These are phyloP conservation scores for Colletotrichum horii DNA, from an alignment of 2,329 filamentous ascomycete species.

Conservation along the genomic window DNA sequence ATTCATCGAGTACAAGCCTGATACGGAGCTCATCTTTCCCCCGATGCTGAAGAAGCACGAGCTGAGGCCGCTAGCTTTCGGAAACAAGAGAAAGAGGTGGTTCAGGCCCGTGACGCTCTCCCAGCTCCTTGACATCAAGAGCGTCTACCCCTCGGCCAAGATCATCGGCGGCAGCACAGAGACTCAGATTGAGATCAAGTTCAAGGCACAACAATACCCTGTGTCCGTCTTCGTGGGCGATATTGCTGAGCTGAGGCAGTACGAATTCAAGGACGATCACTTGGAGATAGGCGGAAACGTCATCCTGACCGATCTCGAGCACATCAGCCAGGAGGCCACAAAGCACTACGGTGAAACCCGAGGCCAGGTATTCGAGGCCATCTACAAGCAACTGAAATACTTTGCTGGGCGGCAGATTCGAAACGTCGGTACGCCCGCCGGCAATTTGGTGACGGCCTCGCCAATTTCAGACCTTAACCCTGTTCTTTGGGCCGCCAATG, in stretches of 20 bases:
- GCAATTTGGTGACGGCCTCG: slow-evolving; percentile 91
- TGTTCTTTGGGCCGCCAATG: slow-evolving; percentile 86
- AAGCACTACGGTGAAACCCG: slow-evolving; percentile 74
- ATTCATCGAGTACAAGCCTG: slow-evolving; percentile 92
- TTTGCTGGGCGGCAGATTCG: slow-evolving; percentile 96
- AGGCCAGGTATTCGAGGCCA: slow-evolving; percentile 85
- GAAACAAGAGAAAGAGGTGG: slow-evolving; percentile 95
- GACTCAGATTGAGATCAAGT: slow-evolving; percentile 98
- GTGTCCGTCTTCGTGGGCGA: slow-evolving; percentile 93
- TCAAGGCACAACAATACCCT: slow-evolving; percentile 91
- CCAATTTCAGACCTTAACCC: slow-evolving; percentile 97
- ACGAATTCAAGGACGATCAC: slow-evolving; percentile 77
- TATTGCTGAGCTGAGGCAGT: slow-evolving; percentile 86
- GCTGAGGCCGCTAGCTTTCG: slow-evolving; percentile 82
- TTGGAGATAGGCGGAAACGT: slow-evolving; percentile 96
- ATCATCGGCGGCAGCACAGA: slow-evolving; percentile 96
- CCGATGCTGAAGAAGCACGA: slow-evolving; percentile 83
- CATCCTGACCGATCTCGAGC: slow-evolving; percentile 87
- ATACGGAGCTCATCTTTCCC: slow-evolving; percentile 95
- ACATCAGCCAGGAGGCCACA: slow-evolving; percentile 80
- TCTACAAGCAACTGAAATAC: slow-evolving; percentile 91
- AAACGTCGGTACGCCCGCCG: slow-evolving; percentile 96
- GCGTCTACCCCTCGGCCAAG: slow-evolving; percentile 82
- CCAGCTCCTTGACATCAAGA: slow-evolving; percentile 92
- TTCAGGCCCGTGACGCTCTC: slow-evolving; percentile 85